Evolutionary conservation across 2,329 filamentous ascomycete species (phyloP), one percentile per base, ranked within the genome.

Genomic region (Diaporthe vaccinii): DNA sequence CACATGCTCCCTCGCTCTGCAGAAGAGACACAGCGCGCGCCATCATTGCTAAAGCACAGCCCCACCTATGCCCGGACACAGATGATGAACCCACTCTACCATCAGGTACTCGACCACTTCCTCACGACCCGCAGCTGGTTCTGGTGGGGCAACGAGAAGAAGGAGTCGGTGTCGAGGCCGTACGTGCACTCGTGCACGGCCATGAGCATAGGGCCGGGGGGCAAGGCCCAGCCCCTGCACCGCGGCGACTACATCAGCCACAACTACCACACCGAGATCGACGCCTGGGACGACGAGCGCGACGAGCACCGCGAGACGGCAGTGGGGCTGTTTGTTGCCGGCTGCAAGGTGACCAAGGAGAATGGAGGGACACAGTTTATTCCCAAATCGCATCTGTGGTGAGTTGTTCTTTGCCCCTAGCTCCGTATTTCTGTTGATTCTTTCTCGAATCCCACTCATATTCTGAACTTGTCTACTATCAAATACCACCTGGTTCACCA

Each of bases 271-370:
- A 14, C 39, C 17, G 59, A 65, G 59, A 65, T 65, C 36, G 59
- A 65, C 39, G 59, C 59, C n/a, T 65, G 59, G 59, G 59, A 65
- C 41, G 59, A 65, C 39, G 59, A 65, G 59, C 59, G 59, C 4
- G 59, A 65, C 39, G 46, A 14, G 39, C 22, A 46, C 3, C 59
- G 59, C 39, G 59, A 65, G 59, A 65, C 59, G 59, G 59, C 59
- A 25, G 59, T 65, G 39, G 59, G 59, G 1, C 4, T 65, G 25
- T 65, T 65, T 8, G 59, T 65, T 9, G 59, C 59, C 4, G 59
- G 59, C 39, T 65, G 59, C 59, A 65, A 46, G 39, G 59, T 65
- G 59, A 65, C 59, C 59, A 65, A 46, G 59, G 59, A 65, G 59
- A 65, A 65, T 8, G 59, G 59, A 5, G 59, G 59, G 2, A 65